phyloP scores from a whole-genome alignment of 257 asterid species.

The Cinchona pubescens region DNA sequence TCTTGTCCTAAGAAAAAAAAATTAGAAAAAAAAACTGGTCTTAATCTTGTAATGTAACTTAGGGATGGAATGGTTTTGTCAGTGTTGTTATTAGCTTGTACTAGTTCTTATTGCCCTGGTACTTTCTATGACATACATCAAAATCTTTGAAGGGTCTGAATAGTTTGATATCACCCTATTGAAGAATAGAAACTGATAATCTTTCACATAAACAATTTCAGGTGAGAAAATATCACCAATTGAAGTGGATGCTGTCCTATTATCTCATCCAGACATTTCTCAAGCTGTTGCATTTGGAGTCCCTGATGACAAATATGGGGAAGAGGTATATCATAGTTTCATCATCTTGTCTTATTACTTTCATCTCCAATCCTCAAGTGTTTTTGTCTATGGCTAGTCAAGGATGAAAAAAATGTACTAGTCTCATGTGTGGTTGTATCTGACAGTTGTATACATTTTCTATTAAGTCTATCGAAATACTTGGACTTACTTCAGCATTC shows the following conservation, averaged over 20 bases:
- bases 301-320: slow-evolving; percentile 97
- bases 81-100: not conserved
- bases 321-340: slow-evolving; percentile 52
- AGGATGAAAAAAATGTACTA: not conserved
- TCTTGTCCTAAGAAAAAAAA: too few species aligned
- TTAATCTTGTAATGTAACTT: not conserved
- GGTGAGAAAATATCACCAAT: slow-evolving; percentile 98
- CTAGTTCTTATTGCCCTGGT: not conserved
- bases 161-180: not conserved
- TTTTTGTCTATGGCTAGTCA: not conserved
- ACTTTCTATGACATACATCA: not conserved
- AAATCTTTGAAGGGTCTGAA: not conserved
- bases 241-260: slow-evolving; percentile 83
- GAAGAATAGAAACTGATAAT: not conserved
- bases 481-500: not conserved
- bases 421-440: not conserved
- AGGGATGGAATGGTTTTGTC: not conserved
- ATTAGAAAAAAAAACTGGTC: too few species aligned
- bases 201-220: slow-evolving; percentile 22
- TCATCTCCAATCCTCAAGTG: not conserved
- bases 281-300: slow-evolving; percentile 94
- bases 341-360: not conserved
- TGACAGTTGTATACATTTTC: not conserved
- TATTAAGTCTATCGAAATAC: not conserved
- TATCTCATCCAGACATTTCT: slow-evolving; percentile 80